A percentile compares a stretch with the other conserved stretches of the same genome.
These are phyloP conservation scores for Macrolepiota fuliginosa DNA, from an alignment of 768 basidiomycete species.

Conservation along the genomic window DNA sequence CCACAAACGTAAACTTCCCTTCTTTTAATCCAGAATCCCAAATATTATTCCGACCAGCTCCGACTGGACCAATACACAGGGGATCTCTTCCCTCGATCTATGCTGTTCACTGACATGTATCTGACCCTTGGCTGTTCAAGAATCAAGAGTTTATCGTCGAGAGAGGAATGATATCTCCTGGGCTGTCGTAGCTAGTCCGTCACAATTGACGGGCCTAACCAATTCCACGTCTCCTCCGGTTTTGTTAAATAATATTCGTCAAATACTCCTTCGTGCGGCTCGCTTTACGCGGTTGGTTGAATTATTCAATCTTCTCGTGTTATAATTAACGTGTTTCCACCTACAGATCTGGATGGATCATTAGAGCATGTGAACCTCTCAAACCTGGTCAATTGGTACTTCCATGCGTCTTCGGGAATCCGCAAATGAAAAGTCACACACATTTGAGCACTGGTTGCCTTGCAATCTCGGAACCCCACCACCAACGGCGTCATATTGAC, in stretches of 20 bases:
- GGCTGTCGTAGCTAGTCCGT: background rate
- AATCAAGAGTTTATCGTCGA: background rate
- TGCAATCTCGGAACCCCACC: slow-evolving; percentile 14
- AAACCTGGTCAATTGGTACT: background rate
- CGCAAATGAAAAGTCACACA: slow-evolving; percentile 12
- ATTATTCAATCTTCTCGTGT: slow-evolving; percentile 17
- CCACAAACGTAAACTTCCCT: background rate
- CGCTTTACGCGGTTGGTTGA: slow-evolving; percentile 14
- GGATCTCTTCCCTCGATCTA: background rate
- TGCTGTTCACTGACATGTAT: background rate
- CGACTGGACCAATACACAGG: background rate
- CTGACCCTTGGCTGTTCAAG: background rate
- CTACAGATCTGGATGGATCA: background rate
- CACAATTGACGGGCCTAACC: background rate
- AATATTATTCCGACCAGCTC: background rate
- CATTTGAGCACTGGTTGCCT: background rate
- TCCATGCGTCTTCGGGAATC: slow-evolving; percentile 1
- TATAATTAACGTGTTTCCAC: slow-evolving; percentile 5
- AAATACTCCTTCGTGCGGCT: slow-evolving; percentile 1
- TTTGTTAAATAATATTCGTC: background rate
- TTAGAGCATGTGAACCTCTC: background rate
- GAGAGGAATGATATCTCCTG: background rate
- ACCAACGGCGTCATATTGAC: slow-evolving; percentile 2
- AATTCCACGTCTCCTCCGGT: background rate
- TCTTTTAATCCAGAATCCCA: background rate